Percentiles rank a stretch among this genome's conserved stretches.
Evolutionary conservation across 306 rosid species (phyloP).

Genomic region (Comarum palustre): DNA sequence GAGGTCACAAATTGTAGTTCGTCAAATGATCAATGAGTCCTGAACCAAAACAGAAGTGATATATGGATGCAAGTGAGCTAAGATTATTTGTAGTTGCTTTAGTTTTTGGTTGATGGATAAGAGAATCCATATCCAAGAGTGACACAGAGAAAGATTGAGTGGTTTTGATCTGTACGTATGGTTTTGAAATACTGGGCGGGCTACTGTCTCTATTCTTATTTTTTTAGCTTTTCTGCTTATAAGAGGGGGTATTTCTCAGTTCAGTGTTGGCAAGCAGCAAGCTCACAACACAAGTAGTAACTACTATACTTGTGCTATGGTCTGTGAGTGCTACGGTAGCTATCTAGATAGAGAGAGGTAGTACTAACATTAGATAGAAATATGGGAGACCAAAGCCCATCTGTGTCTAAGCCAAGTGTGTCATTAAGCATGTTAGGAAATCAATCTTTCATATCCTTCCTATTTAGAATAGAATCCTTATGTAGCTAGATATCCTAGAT

Average conservation of each 20-base stretch:
- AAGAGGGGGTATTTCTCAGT: constrained; percentile 37
- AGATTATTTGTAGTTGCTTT: constrained; percentile 35
- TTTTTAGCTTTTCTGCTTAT: constrained; percentile 32
- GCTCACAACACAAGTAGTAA: neutral
- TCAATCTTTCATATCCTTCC: no score
- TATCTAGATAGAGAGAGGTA: constrained; percentile 9
- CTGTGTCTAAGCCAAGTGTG: constrained; percentile 20
- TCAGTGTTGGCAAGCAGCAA: constrained; percentile 25
- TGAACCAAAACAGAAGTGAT: neutral
- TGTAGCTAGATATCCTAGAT: no score
- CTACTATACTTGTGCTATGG: constrained; percentile 5
- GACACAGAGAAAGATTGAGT: constrained; percentile 39
- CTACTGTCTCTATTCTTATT: constrained; percentile 1
- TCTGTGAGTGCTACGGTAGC: neutral
- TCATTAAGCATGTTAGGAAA: no score
- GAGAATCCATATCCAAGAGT: constrained; percentile 34
- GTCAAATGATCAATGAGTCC: neutral
- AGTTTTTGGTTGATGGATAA: constrained; percentile 48
- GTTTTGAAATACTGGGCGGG: constrained; percentile 32
- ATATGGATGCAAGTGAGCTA: neutral
- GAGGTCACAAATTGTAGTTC: neutral
- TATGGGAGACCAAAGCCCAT: constrained; percentile 45
- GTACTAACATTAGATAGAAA: neutral
- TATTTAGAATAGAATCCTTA: no score
- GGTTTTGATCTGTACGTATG: constrained; percentile 32